Percentiles rank a stretch among this genome's conserved stretches.
phyloP scores from a whole-genome alignment of 1,284 basidiomycete species.

The Blastosporella zonata region DNA sequence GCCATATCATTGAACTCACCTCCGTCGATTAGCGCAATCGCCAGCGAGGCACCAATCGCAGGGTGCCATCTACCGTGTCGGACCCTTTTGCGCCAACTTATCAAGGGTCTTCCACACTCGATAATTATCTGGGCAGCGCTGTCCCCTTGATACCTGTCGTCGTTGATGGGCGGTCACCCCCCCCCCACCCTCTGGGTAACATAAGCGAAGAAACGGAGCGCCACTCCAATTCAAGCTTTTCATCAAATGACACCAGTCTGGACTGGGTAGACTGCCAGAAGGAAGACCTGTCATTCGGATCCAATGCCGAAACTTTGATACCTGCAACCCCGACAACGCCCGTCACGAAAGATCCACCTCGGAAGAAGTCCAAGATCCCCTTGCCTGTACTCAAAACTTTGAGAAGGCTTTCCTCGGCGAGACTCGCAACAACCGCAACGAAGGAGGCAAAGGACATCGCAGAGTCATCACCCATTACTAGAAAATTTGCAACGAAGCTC shows the following conservation, averaged over 20 bases:
- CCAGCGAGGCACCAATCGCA: conserved; percentile 1
- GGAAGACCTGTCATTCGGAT: conserved; percentile 7
- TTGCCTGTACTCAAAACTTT: conserved; percentile 17
- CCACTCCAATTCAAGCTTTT: conserved; percentile 1
- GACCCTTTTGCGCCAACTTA: not conserved
- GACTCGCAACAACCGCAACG: not conserved
- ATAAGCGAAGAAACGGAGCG: conserved; percentile 13
- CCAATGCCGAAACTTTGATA: conserved; percentile 5
- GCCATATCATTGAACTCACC: not conserved
- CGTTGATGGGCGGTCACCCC: not conserved
- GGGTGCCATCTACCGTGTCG: not conserved
- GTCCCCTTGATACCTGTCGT: not conserved
- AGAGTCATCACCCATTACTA: conserved; percentile 12
- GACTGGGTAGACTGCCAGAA: conserved; percentile 10
- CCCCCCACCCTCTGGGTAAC: conserved; percentile 3
- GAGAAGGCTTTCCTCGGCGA: conserved; percentile 13
- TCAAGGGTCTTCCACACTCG: not conserved
- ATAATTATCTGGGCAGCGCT: not conserved
- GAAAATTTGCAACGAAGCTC: conserved; percentile 5
- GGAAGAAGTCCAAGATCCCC: conserved; percentile 18
- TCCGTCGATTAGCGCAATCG: not conserved
- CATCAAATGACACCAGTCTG: conserved; percentile 3
- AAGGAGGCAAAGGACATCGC: conserved; percentile 11
- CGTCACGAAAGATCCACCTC: not conserved
- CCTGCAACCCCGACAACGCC: conserved; percentile 1